Evolutionary conservation across 495 filamentous ascomycete species (phyloP).

Genomic region (Aspergillus nidulans): DNA sequence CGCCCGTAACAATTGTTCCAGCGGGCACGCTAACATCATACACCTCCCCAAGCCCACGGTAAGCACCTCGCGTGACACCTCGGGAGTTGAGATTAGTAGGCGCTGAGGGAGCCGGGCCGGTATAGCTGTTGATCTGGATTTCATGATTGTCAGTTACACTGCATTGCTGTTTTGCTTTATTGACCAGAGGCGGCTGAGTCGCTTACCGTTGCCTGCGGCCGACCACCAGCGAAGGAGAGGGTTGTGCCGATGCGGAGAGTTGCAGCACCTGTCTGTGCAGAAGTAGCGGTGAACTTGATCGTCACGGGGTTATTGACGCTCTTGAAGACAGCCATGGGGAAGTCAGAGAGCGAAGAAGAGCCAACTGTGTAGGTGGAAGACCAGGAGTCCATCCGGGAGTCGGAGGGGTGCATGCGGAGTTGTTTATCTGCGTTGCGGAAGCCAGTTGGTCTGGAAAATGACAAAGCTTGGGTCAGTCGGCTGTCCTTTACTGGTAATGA

Average conservation of each 20-base stretch:
- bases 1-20: conserved; percentile 52
- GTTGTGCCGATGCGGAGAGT: conserved; percentile 64
- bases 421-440: conserved; percentile 64
- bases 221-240: conserved; percentile 52
- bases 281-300: conserved; percentile 54
- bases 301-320: conserved; percentile 57
- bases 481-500: not conserved
- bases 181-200: not conserved
- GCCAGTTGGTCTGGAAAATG: conserved; percentile 45
- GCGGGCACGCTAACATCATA: conserved; percentile 54
- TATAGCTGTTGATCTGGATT: conserved; percentile 47
- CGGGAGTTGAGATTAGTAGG: conserved; percentile 61
- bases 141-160: not conserved
- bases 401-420: conserved; percentile 62
- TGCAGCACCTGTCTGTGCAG: conserved; percentile 45
- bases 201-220: conserved; percentile 26
- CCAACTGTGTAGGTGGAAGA: conserved; percentile 58
- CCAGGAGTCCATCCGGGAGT: conserved; percentile 59
- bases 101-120: conserved; percentile 43
- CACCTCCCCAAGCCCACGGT: conserved; percentile 56
- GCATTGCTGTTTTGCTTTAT: too few species aligned
- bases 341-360: conserved; percentile 41
- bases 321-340: conserved; percentile 66
- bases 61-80: conserved; percentile 61
- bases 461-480: not conserved